These are phyloP conservation scores for Linum tenue DNA, from an alignment of 345 rosid species.

Conservation along the genomic window DNA sequence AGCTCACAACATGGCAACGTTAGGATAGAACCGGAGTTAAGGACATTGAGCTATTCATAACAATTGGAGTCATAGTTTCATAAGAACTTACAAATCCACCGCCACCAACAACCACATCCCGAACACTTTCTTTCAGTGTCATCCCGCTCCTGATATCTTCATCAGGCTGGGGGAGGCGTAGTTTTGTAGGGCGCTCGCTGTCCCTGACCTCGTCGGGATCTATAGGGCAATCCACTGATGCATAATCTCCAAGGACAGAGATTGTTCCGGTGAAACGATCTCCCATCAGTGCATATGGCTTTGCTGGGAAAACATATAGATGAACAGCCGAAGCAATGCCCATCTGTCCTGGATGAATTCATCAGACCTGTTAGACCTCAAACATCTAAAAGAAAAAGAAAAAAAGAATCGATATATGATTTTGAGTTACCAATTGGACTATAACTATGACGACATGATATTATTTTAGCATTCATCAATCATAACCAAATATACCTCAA, in stretches of 20 bases:
- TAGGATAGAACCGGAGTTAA: no score
- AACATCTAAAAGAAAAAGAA: conserved; percentile 8
- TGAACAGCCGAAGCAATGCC: conserved; percentile 95
- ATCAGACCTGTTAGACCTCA: conserved; percentile 29
- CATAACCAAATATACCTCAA: conserved; percentile 63
- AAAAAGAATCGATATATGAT: neutral
- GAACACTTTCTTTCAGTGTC: conserved; percentile 86
- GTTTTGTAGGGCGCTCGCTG: conserved; percentile 90
- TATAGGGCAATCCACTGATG: conserved; percentile 75
- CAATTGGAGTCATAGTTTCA: no score
- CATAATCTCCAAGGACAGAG: conserved; percentile 94
- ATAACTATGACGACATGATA: neutral
- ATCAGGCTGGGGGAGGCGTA: conserved; percentile 84
- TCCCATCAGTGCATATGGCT: conserved; percentile 85
- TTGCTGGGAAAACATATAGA: conserved; percentile 87
- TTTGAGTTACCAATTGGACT: neutral
- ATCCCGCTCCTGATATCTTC: conserved; percentile 61
- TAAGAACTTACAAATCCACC: conserved; percentile 74
- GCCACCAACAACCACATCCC: conserved; percentile 85
- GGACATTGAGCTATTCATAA: no score
- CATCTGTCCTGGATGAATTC: conserved; percentile 84
- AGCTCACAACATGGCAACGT: no score
- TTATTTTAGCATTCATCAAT: conserved; percentile 6
- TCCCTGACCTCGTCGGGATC: conserved; percentile 99
- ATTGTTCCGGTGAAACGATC: conserved; percentile 68